Evolutionary conservation across 768 basidiomycete species (phyloP).

Genomic region (Agaricus blazei): DNA sequence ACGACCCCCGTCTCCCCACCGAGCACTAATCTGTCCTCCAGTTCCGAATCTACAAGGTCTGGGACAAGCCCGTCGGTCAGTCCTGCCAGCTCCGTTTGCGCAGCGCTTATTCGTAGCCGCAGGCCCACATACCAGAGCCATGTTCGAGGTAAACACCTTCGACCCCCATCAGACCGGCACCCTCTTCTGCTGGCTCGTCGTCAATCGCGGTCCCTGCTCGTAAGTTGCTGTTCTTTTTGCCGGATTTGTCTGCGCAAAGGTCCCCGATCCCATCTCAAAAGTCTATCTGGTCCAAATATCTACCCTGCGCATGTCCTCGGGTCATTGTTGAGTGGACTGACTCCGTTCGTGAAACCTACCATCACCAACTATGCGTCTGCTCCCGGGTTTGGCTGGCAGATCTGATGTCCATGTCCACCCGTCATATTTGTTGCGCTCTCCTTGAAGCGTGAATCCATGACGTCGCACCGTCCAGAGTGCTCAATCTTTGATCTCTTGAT

Average conservation of each 20-base stretch:
- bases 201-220: conserved; percentile 70
- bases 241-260: too few relatives aligned
- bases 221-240: conserved; percentile 27
- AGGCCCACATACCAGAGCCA: conserved; percentile 65
- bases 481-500: too few relatives aligned
- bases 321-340: neutral
- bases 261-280: neutral
- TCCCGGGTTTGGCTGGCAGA: too few relatives aligned
- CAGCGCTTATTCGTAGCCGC: neutral
- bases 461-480: too few relatives aligned
- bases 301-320: neutral
- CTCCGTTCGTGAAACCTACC: too few relatives aligned
- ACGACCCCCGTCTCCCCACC: neutral
- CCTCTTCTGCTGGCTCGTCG: conserved; percentile 62
- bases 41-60: conserved; percentile 58
- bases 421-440: too few relatives aligned
- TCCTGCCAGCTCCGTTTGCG: conserved; percentile 1
- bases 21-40: conserved; percentile 19
- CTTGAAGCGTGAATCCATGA: too few relatives aligned
- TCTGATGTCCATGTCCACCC: too few relatives aligned
- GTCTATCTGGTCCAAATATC: neutral
- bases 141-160: conserved; percentile 70
- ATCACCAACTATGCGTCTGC: too few relatives aligned
- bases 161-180: conserved; percentile 65
- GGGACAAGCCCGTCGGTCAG: conserved; percentile 59